Conservation (phyloP, 169 alveolate genomes). For the Nephromyces sp. region DNA sequence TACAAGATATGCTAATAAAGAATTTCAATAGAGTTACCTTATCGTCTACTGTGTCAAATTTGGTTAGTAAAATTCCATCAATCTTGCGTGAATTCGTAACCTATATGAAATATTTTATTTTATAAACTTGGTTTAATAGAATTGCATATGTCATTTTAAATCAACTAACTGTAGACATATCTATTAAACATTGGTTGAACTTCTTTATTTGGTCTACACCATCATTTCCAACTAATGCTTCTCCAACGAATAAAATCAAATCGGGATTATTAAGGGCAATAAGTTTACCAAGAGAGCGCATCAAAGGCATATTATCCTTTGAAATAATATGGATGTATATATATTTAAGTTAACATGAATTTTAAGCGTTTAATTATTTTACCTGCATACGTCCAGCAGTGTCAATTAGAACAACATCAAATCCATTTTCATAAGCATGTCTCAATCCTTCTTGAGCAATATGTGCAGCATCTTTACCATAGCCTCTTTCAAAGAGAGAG, state of each 20-base stretch:
- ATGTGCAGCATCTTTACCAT: conserved; percentile 95
- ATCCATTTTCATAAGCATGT: conserved; percentile 76
- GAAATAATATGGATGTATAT: background rate
- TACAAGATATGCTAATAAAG: background rate
- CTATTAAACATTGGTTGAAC: conserved; percentile 86
- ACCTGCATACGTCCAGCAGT: conserved; percentile 99
- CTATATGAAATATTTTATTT: too few species aligned
- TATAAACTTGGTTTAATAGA: too few species aligned
- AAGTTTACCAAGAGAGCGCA: conserved; percentile 92
- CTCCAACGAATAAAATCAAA: conserved; percentile 96
- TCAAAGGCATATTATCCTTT: conserved; percentile 92
- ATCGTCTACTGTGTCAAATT: conserved; percentile 85
- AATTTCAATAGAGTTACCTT: background rate
- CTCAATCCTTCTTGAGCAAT: conserved; percentile 88
- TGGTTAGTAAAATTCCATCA: conserved; percentile 97
- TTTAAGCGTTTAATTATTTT: background rate
- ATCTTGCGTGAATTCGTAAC: conserved; percentile 78
- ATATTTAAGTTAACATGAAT: background rate
- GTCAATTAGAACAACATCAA: conserved; percentile 95
- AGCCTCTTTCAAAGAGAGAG: conserved; percentile 93
- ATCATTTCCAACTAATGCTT: conserved; percentile 99
- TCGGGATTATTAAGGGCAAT: conserved; percentile 93
- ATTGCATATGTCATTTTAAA: too few species aligned
- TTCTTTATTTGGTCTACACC: conserved; percentile 94
- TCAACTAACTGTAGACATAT: conserved; percentile 8